Evolutionary conservation across 1,284 basidiomycete genomes (phyloP).

Genomic region (Cutaneotrichosporon dermatis): DNA sequence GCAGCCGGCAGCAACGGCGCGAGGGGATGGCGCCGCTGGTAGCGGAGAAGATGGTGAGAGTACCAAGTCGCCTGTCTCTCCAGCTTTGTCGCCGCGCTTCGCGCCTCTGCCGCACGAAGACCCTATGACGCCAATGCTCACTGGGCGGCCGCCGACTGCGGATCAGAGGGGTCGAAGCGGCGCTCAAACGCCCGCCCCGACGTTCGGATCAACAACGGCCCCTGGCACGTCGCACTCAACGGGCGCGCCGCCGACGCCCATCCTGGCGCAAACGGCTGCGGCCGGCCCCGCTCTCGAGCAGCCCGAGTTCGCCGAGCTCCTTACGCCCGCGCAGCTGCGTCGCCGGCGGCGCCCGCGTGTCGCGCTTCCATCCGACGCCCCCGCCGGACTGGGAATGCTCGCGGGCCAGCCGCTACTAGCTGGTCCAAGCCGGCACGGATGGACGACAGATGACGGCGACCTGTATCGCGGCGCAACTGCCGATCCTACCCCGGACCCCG

Average conservation of each 20-base stretch:
- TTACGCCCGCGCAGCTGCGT: slow-evolving; percentile 37
- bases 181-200: too few species aligned
- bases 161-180: too few species aligned
- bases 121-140: too few species aligned
- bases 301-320: slow-evolving; percentile 42
- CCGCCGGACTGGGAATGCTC: background rate
- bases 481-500: slow-evolving; percentile 27
- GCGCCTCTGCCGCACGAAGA: too few species aligned
- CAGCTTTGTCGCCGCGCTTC: too few species aligned
- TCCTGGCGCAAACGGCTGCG: slow-evolving; percentile 9
- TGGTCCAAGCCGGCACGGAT: slow-evolving; percentile 37
- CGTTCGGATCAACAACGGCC: too few species aligned
- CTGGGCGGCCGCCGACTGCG: too few species aligned
- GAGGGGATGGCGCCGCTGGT: too few species aligned
- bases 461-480: slow-evolving; percentile 40
- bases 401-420: slow-evolving; percentile 13
- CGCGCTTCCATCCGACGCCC: background rate
- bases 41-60: too few species aligned
- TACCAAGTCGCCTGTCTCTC: too few species aligned
- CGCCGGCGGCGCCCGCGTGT: slow-evolving; percentile 14
- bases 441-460: slow-evolving; percentile 41
- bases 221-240: too few species aligned
- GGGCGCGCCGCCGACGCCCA: slow-evolving; percentile 8
- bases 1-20: too few species aligned
- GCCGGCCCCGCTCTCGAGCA: slow-evolving; percentile 11